Percentiles rank a stretch among this genome's conserved stretches.
Conservation (phyloP, 2,329 filamentous ascomycete species). For the Aspergillus proliferans region DNA sequence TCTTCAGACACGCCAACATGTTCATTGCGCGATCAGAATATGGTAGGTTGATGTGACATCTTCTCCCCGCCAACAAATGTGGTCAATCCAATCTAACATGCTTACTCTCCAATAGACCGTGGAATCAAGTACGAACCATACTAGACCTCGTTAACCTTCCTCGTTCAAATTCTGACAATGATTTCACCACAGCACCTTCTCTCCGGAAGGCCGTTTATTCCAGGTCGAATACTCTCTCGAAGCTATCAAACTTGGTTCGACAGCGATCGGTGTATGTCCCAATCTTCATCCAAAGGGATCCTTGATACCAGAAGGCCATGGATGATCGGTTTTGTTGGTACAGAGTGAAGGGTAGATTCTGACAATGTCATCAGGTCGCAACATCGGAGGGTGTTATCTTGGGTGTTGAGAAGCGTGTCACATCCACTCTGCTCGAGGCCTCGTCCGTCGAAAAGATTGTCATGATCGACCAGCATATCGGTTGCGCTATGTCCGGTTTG, state of each 20-base stretch:
- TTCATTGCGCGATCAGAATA: slow-evolving; percentile 99
- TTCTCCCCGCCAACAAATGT: slow-evolving; percentile 9
- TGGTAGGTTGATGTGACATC: slow-evolving; percentile 56
- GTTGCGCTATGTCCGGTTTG: slow-evolving; percentile 96
- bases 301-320: not conserved
- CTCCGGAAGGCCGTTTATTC: slow-evolving; percentile 97
- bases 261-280: slow-evolving; percentile 75
- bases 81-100: slow-evolving; percentile 38
- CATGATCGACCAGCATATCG: slow-evolving; percentile 97
- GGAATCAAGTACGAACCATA: slow-evolving; percentile 76
- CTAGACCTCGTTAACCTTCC: slow-evolving; percentile 2
- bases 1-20: slow-evolving; percentile 58
- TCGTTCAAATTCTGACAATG: slow-evolving; percentile 18
- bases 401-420: slow-evolving; percentile 98
- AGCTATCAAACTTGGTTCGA: slow-evolving; percentile 98
- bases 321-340: not conserved
- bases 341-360: slow-evolving; percentile 3
- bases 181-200: slow-evolving; percentile 72
- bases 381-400: slow-evolving; percentile 93
- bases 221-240: slow-evolving; percentile 99
- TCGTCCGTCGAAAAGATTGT: slow-evolving; percentile 99
- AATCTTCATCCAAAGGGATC: not conserved
- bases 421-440: slow-evolving; percentile 92
- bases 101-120: slow-evolving; percentile 59
- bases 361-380: slow-evolving; percentile 54